Percentiles rank a stretch among this genome's conserved stretches.
phyloP scores from a whole-genome alignment of 2,329 filamentous ascomycete species.

The Trichoderma gracile region DNA sequence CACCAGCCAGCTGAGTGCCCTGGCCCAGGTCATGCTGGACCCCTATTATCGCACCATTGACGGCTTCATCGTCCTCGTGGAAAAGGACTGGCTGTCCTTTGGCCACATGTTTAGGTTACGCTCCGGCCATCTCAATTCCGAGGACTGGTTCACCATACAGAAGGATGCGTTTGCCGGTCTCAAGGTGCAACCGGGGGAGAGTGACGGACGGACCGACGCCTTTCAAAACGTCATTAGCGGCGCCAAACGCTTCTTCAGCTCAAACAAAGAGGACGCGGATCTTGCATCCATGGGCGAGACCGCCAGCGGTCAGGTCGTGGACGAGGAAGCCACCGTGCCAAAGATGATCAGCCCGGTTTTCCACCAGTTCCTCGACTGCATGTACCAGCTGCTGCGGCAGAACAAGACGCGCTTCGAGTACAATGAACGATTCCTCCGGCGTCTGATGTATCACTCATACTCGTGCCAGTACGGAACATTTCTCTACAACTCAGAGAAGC shows the following conservation, averaged over 20 bases:
- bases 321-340: conserved; percentile 71
- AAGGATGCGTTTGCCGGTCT: conserved; percentile 72
- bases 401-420: conserved; percentile 90
- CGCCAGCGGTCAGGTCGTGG: conserved; percentile 44
- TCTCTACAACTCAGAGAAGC: conserved; percentile 90
- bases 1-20: conserved; percentile 87
- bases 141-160: conserved; percentile 91
- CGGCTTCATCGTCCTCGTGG: conserved; percentile 89
- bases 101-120: conserved; percentile 96
- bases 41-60: conserved; percentile 93
- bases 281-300: conserved; percentile 53
- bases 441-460: conserved; percentile 89
- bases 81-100: conserved; percentile 98
- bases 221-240: conserved; percentile 86
- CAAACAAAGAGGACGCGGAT: conserved; percentile 61
- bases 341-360: conserved; percentile 95
- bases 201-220: conserved; percentile 66
- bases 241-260: conserved; percentile 86
- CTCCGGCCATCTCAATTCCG: conserved; percentile 82
- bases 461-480: conserved; percentile 98
- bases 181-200: conserved; percentile 62
- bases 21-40: conserved; percentile 91
- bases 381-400: conserved; percentile 85
- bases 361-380: conserved; percentile 94
- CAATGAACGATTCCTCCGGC: conserved; percentile 87